Evolutionary conservation across 225 moss, liverwort and hornwort species (phyloP).

Genomic region (Pleurozium schreberi): DNA sequence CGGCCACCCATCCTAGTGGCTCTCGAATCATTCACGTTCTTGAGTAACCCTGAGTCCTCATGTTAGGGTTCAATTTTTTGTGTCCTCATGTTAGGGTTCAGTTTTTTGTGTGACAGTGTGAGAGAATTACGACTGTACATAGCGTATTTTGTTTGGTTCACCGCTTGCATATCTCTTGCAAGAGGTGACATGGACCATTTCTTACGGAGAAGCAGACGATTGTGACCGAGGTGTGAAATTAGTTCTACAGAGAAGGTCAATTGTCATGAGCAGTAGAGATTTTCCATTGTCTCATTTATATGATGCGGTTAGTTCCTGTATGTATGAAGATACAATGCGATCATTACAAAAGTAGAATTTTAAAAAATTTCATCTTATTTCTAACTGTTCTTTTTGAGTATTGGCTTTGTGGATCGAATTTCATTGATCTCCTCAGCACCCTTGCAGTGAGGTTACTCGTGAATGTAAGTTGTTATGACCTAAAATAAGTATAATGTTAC

Average conservation of each 20-base stretch:
- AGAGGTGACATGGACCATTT: too few species aligned
- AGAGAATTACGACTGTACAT: too few species aligned
- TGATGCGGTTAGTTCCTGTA: too few species aligned
- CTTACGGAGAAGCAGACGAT: not conserved
- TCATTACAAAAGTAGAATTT: not conserved
- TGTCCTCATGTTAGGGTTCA: not conserved
- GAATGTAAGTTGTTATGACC: not conserved
- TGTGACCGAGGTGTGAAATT: not conserved
- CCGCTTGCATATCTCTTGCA: too few species aligned
- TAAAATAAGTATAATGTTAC: too few species aligned
- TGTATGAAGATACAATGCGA: not conserved
- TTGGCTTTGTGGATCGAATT: too few species aligned
- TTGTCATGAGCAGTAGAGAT: not conserved
- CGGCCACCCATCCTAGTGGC: too few species aligned
- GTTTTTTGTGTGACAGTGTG: not conserved
- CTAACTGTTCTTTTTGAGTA: not conserved
- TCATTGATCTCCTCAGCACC: too few species aligned
- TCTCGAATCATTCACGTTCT: not conserved
- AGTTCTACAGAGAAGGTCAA: not conserved
- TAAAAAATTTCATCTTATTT: not conserved
- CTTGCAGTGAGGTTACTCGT: not conserved
- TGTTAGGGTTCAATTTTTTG: not conserved
- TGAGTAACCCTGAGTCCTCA: not conserved
- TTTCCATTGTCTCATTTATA: too few species aligned
- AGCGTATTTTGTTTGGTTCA: too few species aligned